A percentile compares a stretch with the other conserved stretches of the same genome.
Evolutionary conservation across 2,329 filamentous ascomycete species (phyloP).

Genomic region (Coleophoma cylindrospora): DNA sequence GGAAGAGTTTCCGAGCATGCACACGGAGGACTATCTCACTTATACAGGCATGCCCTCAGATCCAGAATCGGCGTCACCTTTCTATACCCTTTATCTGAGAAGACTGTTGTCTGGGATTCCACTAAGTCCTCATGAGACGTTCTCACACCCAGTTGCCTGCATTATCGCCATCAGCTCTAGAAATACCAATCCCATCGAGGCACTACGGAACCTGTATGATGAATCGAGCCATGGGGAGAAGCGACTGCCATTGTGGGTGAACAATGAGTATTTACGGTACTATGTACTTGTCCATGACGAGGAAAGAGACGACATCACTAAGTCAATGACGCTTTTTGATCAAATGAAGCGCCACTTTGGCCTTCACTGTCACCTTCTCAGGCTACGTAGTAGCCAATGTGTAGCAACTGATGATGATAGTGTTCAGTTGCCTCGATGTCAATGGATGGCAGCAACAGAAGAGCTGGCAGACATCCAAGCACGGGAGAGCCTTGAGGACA

Average conservation of each 20-base stretch:
- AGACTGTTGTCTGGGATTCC: constrained; percentile 76
- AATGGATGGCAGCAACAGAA: constrained; percentile 87
- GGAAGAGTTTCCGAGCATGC: constrained; percentile 41
- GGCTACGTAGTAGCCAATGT: constrained; percentile 79
- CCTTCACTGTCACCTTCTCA: constrained; percentile 85
- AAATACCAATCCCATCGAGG: constrained; percentile 78
- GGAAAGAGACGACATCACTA: constrained; percentile 85
- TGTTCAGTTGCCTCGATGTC: constrained; percentile 70
- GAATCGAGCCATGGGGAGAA: constrained; percentile 75
- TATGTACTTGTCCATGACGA: constrained; percentile 97
- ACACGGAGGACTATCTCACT: constrained; percentile 29
- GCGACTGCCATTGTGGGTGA: constrained; percentile 77
- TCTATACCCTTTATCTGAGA: constrained; percentile 81
- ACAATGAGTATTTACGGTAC: constrained; percentile 88
- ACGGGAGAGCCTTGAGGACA: constrained; percentile 63
- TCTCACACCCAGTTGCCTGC: constrained; percentile 89
- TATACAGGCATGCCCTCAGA: constrained; percentile 26
- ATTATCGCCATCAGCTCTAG: constrained; percentile 93
- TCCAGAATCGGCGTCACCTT: constrained; percentile 56
- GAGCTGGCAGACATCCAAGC: constrained; percentile 71
- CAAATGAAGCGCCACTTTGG: constrained; percentile 99
- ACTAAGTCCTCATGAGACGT: constrained; percentile 82
- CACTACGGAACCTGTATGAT: constrained; percentile 76
- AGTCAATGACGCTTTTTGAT: constrained; percentile 87
- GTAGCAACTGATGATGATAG: constrained; percentile 90